These are phyloP conservation scores for Tolypocladium album DNA, from an alignment of 2,329 filamentous ascomycete species.

Conservation along the genomic window DNA sequence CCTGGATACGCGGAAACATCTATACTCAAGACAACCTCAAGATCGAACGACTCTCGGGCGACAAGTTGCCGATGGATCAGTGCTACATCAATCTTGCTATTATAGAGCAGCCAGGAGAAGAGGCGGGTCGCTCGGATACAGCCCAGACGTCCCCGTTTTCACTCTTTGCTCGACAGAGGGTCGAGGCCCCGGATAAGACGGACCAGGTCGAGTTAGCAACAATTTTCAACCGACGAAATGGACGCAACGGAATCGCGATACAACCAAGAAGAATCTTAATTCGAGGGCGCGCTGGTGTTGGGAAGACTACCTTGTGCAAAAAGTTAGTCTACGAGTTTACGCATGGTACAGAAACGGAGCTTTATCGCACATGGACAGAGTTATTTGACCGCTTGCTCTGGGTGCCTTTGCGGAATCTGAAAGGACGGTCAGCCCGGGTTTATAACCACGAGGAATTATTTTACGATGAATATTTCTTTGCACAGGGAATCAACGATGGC, in stretches of 20 bases:
- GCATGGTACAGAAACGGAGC: not conserved
- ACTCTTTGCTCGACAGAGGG: constrained; percentile 15
- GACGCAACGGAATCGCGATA: constrained; percentile 2
- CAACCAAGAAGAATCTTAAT: constrained; percentile 22
- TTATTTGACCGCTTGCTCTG: constrained; percentile 26
- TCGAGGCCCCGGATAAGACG: constrained; percentile 10
- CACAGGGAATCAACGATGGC: no score
- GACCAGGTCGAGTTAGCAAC: constrained; percentile 12
- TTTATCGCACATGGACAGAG: constrained; percentile 3
- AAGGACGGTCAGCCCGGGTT: not conserved
- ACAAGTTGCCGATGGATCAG: constrained; percentile 18
- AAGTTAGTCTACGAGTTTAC: constrained; percentile 26
- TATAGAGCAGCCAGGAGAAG: constrained; percentile 11
- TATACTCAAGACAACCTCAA: constrained; percentile 14
- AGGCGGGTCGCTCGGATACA: not conserved
- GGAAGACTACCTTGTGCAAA: constrained; percentile 30
- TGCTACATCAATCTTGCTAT: constrained; percentile 30
- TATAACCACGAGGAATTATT: constrained; percentile 16
- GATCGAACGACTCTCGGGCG: constrained; percentile 24
- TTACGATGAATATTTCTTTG: constrained; percentile 16
- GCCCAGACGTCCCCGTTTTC: constrained; percentile 13
- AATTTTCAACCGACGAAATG: constrained; percentile 16
- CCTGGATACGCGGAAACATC: constrained; percentile 10
- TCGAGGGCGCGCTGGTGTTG: constrained; percentile 23
- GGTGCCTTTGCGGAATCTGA: constrained; percentile 26